Evolutionary conservation across 1,139 yeast genomes (phyloP).

Genomic region (Suhomyces wounanorum): DNA sequence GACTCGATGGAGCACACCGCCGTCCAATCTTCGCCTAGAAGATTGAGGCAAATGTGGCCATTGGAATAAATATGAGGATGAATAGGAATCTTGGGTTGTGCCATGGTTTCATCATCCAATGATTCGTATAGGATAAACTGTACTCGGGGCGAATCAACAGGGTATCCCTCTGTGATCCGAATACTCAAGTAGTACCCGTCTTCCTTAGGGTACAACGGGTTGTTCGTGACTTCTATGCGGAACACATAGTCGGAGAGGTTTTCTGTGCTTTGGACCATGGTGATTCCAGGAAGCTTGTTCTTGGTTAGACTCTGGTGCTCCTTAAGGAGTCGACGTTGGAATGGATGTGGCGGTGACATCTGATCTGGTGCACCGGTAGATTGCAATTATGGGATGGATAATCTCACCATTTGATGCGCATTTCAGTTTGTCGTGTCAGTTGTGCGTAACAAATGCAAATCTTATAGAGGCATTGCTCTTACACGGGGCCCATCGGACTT

Average conservation of each 20-base stretch:
- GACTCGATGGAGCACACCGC: slow-evolving; percentile 64
- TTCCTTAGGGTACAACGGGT: slow-evolving; percentile 30
- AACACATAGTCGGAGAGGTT: slow-evolving; percentile 27
- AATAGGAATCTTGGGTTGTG: slow-evolving; percentile 45
- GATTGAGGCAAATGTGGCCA: slow-evolving; percentile 70
- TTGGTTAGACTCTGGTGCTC: slow-evolving; percentile 35
- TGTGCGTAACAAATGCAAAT: neutral
- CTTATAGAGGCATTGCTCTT: slow-evolving; percentile 15
- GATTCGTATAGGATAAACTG: slow-evolving; percentile 40
- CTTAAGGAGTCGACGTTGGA: slow-evolving; percentile 43
- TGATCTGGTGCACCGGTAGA: neutral
- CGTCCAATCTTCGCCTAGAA: slow-evolving; percentile 70
- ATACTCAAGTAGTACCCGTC: slow-evolving; percentile 39
- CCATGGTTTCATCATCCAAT: slow-evolving; percentile 16
- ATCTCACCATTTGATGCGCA: neutral
- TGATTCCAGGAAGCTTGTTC: slow-evolving; percentile 31
- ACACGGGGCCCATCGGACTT: slow-evolving; percentile 1
- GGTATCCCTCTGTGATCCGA: slow-evolving; percentile 52
- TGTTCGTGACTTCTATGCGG: slow-evolving; percentile 25
- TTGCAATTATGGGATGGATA: neutral
- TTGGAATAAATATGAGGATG: slow-evolving; percentile 77
- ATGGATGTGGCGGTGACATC: slow-evolving; percentile 24
- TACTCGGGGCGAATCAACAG: slow-evolving; percentile 66
- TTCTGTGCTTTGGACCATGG: slow-evolving; percentile 27
- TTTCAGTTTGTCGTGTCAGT: neutral